Evolutionary conservation across 169 alveolate genomes (phyloP).

Genomic region (Ichthyophthirius multifiliis): DNA sequence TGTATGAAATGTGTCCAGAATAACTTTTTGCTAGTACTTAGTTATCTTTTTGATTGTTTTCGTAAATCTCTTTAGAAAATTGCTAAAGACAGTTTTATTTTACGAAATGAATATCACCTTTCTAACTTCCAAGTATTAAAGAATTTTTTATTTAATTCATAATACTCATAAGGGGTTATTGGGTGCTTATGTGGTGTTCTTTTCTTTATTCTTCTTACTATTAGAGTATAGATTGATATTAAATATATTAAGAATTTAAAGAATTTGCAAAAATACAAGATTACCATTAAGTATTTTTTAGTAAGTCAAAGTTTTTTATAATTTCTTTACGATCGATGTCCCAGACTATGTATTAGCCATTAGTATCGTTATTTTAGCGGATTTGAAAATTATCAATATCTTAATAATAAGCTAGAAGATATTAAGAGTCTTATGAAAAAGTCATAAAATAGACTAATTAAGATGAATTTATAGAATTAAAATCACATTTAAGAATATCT

Average conservation of each 20-base stretch:
- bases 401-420: constrained; percentile 21
- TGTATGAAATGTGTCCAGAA: constrained; percentile 71
- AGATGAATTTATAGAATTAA: background rate
- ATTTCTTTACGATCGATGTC: constrained; percentile 21
- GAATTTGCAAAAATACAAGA: background rate
- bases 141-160: background rate
- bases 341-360: constrained; percentile 24
- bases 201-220: background rate
- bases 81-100: constrained; percentile 53
- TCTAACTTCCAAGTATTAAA: constrained; percentile 50
- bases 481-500: background rate
- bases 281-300: constrained; percentile 12
- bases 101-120: constrained; percentile 69
- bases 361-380: background rate
- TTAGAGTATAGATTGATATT: no score
- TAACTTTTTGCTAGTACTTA: constrained; percentile 65
- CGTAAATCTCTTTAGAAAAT: constrained; percentile 55
- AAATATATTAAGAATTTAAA: background rate
- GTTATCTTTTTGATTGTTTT: constrained; percentile 45
- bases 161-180: background rate
- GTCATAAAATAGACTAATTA: constrained; percentile 23
- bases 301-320: constrained; percentile 10
- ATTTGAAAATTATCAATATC: constrained; percentile 20
- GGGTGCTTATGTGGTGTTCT: background rate
- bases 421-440: constrained; percentile 26